These are phyloP conservation scores for Alternaria hordeiaustralica DNA, from an alignment of 2,329 filamentous ascomycete species.

Conservation along the genomic window DNA sequence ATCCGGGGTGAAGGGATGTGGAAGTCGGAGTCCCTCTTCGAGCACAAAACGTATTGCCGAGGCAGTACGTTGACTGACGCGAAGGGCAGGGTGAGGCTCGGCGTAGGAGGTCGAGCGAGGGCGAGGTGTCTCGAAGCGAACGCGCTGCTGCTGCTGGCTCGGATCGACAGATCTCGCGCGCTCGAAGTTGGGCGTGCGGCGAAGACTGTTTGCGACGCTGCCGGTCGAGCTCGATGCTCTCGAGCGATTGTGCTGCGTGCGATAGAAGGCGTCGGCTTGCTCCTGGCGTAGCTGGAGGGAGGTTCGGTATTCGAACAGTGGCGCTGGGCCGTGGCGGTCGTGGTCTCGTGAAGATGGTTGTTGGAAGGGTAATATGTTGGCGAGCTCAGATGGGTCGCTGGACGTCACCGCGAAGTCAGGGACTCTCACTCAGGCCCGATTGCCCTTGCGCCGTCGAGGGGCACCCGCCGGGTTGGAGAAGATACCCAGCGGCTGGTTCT, in stretches of 20 bases:
- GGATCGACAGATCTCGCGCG: constrained; percentile 55
- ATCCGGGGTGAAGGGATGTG: constrained; percentile 83
- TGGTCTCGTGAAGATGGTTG: constrained; percentile 44
- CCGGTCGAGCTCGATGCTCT: constrained; percentile 61
- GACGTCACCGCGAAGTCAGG: constrained; percentile 37
- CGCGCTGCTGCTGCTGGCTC: constrained; percentile 40
- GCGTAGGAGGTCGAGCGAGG: constrained; percentile 39
- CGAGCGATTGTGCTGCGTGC: constrained; percentile 47
- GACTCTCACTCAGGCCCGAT: constrained; percentile 14
- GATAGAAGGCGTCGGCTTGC: constrained; percentile 46
- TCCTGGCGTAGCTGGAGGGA: constrained; percentile 53
- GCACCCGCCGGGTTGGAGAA: constrained; percentile 28
- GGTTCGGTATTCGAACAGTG: constrained; percentile 37
- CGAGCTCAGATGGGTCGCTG: constrained; percentile 29
- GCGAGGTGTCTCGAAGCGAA: constrained; percentile 43
- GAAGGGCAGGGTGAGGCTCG: constrained; percentile 62
- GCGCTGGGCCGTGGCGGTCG: constrained; percentile 41
- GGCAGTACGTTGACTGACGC: constrained; percentile 82
- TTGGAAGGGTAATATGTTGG: constrained; percentile 37
- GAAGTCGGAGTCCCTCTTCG: constrained; percentile 85
- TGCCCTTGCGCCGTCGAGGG: constrained; percentile 27
- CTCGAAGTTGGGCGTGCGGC: constrained; percentile 60
- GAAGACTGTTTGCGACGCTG: constrained; percentile 57
- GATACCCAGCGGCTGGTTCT: constrained; percentile 24
- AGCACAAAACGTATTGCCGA: constrained; percentile 91